phyloP scores from a whole-genome alignment of 768 basidiomycete species.

The Leccinum aurantiacum region DNA sequence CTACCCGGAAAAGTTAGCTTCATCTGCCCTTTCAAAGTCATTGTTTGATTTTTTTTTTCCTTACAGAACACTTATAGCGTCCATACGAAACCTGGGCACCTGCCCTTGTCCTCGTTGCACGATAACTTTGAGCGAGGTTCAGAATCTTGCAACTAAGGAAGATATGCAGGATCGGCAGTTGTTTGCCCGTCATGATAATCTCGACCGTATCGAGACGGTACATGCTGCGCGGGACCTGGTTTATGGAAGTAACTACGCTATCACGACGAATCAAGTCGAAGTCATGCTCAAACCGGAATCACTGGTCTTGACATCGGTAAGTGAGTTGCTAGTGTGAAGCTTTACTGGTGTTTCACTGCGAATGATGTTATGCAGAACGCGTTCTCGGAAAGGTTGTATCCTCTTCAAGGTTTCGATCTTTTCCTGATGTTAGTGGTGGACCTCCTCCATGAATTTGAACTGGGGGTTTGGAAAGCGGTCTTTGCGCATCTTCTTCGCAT shows the following conservation, averaged over 20 bases:
- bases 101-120: not conserved
- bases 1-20: not conserved
- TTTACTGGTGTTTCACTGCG: not conserved
- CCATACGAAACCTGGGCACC: no score
- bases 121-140: not conserved
- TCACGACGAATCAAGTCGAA: no score
- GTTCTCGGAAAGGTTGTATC: not conserved
- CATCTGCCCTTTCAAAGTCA: no score
- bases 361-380: not conserved
- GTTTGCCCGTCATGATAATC: not conserved
- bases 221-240: not conserved
- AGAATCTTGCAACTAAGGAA: not conserved
- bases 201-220: not conserved
- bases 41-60: no score
- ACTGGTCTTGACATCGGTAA: no score
- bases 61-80: not conserved
- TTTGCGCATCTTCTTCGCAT: no score
- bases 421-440: not conserved
- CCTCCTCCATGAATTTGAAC: not conserved
- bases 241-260: not conserved
- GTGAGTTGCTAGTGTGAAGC: no score
- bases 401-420: not conserved
- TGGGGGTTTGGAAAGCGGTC: no score
- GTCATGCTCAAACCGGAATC: no score
- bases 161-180: not conserved